phyloP scores from a whole-genome alignment of 805 yeast species.

The Kuraishia borneana region DNA sequence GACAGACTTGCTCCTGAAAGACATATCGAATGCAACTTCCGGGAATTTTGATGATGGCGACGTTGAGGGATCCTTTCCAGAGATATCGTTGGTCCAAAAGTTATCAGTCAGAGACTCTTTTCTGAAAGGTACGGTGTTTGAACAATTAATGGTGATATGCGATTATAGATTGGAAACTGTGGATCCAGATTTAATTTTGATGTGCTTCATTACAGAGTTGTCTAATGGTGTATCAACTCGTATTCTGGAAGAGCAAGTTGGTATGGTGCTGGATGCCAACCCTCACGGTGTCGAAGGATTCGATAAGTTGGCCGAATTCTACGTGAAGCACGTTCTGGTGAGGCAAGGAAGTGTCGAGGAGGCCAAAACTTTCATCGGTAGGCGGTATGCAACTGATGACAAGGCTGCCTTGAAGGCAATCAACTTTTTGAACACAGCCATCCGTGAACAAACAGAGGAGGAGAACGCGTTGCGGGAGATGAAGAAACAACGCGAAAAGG shows the following conservation, averaged over 20 bases:
- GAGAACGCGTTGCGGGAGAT: conserved; percentile 8
- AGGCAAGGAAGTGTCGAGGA: not conserved
- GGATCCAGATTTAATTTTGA: conserved; percentile 16
- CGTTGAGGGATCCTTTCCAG: not conserved
- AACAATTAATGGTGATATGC: conserved; percentile 9
- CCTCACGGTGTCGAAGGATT: not conserved
- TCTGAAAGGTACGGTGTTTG: conserved; percentile 11
- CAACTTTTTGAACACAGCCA: not conserved
- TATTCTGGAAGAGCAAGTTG: conserved; percentile 13
- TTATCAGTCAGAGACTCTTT: conserved; percentile 5
- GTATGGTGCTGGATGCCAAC: conserved; percentile 8
- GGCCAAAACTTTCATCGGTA: not conserved
- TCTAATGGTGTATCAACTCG: conserved; percentile 13
- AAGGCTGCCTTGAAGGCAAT: not conserved
- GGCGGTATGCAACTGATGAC: conserved; percentile 1
- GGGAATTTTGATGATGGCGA: not conserved
- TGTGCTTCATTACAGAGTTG: conserved; percentile 19
- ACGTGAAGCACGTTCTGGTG: conserved; percentile 1
- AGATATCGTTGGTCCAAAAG: not conserved
- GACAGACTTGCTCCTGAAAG: conserved; percentile 16
- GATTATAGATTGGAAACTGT: conserved; percentile 4
- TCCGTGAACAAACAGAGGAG: conserved; percentile 7
- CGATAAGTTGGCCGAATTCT: conserved; percentile 1
- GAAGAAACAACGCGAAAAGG: conserved; percentile 7
- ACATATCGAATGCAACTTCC: not conserved